Base-by-base conservation (phyloP, 495 filamentous ascomycete species). In the Aspergillus diversus region DNA sequence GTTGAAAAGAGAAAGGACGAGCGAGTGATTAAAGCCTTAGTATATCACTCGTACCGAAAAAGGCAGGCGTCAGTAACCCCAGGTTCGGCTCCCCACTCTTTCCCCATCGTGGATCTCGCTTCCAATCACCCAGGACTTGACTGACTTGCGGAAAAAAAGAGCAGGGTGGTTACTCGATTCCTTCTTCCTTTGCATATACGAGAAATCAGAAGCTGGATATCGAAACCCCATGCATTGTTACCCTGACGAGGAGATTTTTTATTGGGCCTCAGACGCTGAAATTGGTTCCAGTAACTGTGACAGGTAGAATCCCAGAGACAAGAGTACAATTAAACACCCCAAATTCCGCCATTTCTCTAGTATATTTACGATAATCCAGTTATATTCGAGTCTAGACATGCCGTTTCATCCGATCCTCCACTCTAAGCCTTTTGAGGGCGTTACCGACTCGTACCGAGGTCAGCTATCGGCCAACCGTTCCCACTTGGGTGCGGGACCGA, bases 391-490 rank as follows among this genome's bases (percentile, higher is more conserved):
- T 50, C 15, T 17, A 5, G 21, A 33, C 60, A 53, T 63, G 60
- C 60, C 60, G 60, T 37, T 57, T 21, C 52, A 63, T 49, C 60
- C 60, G 58, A 60, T n/a, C 50, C 27, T 47, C 55, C 56, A 33
- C 37, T 48, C 39, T 39, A 39, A 55, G 8, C n/a, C 37, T 55
- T 33, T 50, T 33, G 27, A 13, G 17, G 27, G 50, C 13, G 33
- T 39, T 33, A 32, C 54, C 21, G 21, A 27, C 21, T 27, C 21
- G 2, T 54, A 34, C 61, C 61, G 55, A 64, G 55, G 61, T 64
- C 60, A 63, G 51, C 43, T 53, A 17, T 55, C 53, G 47, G 47
- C 47, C 47, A 50, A 6, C 47, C 47, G 47, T 27, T 50, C 47
- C 47, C 13, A 5, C 16, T 50, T n/a, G 47, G 4, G 39, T 15